Base-by-base conservation (phyloP, 257 asterid species). In the Nicotiana benthamiana region DNA sequence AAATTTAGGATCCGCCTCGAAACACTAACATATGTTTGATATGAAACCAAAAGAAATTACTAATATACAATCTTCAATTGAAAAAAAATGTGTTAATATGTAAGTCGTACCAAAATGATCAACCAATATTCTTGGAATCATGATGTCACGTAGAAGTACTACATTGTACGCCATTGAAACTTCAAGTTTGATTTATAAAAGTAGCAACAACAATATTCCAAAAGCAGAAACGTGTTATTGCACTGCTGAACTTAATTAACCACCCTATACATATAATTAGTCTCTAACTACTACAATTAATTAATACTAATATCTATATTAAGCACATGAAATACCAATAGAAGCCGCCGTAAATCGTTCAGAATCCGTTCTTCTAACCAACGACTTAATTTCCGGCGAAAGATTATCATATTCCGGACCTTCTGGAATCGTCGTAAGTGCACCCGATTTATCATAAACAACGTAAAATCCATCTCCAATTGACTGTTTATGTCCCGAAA, bases 301-400 rank as follows among this genome's bases (percentile, higher is more conserved):
- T 59, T 5, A 57, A 1, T n/a, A 60, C 18, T 60, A 61, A 3
- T n/a, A 36, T 10, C 34, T 32, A 15, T 30, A 82, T 80, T 79
- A 86, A 82, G 83, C 84, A 79, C 97, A 93, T 54, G 86, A 88
- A 87, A 91, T 90, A 82, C 90, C 93, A 20, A 91, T 34, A 20
- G 90, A 83, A 62, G 84, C 59, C 11, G 86, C 40, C 10, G 67
- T 77, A 68, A 91, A 90, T 40, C 97, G 86, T 2, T 86, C 91
- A 0, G 97, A 93, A 18, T 90, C 86, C 0, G 97, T 86, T 72
- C 90, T 81, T 30, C 84, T 82, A 5, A 83, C 88, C 91, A 92
- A 53, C 56, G 93, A 85, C 64, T 89, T 86, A 9, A 89, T 86
- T 34, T 92, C 94, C 43, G 97, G 95, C 28, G 96, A 92, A 26